phyloP scores from a whole-genome alignment of 192 early-diverging fungal genomes.

The Chytriomyces sp. region DNA sequence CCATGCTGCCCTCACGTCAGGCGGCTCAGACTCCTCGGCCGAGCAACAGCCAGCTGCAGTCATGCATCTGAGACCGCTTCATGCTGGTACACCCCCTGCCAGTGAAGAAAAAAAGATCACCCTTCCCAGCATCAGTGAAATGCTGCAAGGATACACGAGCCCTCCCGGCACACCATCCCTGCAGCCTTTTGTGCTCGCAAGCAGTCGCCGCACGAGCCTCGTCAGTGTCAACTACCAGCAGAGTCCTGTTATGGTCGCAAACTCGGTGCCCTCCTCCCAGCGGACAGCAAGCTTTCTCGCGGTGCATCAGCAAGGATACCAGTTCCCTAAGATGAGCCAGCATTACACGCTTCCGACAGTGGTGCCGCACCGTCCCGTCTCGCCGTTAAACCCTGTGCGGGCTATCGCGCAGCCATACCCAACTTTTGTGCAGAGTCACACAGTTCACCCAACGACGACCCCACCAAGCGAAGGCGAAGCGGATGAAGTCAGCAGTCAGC shows the following conservation, averaged over 20 bases:
- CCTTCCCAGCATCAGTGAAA: not conserved
- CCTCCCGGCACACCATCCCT: not conserved
- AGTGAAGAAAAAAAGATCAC: not conserved
- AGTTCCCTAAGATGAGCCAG: not conserved
- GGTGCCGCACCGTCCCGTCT: not conserved
- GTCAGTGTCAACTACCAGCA: not conserved
- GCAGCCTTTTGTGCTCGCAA: not conserved
- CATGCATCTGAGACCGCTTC: too few species aligned
- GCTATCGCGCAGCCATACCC: not conserved
- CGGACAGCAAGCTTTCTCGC: too few species aligned
- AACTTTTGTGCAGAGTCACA: not conserved
- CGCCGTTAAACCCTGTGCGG: not conserved
- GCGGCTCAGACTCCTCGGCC: too few species aligned
- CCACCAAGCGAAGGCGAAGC: not conserved
- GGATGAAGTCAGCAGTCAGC: not conserved
- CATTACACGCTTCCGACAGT: not conserved
- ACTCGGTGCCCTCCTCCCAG: too few species aligned
- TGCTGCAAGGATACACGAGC: not conserved
- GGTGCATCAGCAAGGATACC: not conserved
- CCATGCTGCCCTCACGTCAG: too few species aligned
- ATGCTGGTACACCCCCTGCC: too few species aligned
- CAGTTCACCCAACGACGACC: not conserved
- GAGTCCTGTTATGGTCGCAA: too few species aligned
- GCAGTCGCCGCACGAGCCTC: not conserved
- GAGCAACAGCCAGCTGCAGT: too few species aligned